phyloP scores from a whole-genome alignment of 306 rosid genomes.

The Alnus glutinosa region DNA sequence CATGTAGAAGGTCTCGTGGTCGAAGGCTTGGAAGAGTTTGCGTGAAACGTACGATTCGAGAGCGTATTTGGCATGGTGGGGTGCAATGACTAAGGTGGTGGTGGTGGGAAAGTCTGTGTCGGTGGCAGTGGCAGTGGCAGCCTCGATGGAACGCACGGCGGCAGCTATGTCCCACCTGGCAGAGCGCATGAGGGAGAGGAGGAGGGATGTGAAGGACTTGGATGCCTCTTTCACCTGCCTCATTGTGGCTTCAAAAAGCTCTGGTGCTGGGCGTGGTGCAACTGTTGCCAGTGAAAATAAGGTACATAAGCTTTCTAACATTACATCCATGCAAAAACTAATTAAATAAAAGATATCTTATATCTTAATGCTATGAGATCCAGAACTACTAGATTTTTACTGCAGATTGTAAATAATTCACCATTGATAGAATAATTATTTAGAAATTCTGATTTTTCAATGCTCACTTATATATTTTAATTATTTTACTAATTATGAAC shows the following conservation, averaged over 20 bases:
- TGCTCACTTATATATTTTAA: too few species aligned
- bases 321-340: background rate
- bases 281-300: slow-evolving; percentile 39
- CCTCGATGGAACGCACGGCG: slow-evolving; percentile 93
- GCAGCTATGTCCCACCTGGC: slow-evolving; percentile 96
- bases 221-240: slow-evolving; percentile 75
- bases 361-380: too few species aligned
- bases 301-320: background rate
- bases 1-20: slow-evolving; percentile 93
- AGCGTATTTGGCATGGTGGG: slow-evolving; percentile 83
- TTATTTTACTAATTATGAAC: too few species aligned
- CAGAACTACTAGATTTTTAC: too few species aligned
- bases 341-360: too few species aligned
- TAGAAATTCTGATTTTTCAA: too few species aligned
- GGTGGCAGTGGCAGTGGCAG: slow-evolving; percentile 50
- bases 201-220: slow-evolving; percentile 73
- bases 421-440: too few species aligned
- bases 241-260: slow-evolving; percentile 70
- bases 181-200: slow-evolving; percentile 87
- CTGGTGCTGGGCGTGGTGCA: slow-evolving; percentile 62
- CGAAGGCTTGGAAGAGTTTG: slow-evolving; percentile 86
- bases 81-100: slow-evolving; percentile 37
- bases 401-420: too few species aligned
- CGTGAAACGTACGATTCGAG: slow-evolving; percentile 78
- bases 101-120: slow-evolving; percentile 25